A percentile compares a stretch with the other conserved stretches of the same genome.
These are phyloP conservation scores for Suhomyces kunorum DNA, from an alignment of 1,139 yeast species.

Conservation along the genomic window DNA sequence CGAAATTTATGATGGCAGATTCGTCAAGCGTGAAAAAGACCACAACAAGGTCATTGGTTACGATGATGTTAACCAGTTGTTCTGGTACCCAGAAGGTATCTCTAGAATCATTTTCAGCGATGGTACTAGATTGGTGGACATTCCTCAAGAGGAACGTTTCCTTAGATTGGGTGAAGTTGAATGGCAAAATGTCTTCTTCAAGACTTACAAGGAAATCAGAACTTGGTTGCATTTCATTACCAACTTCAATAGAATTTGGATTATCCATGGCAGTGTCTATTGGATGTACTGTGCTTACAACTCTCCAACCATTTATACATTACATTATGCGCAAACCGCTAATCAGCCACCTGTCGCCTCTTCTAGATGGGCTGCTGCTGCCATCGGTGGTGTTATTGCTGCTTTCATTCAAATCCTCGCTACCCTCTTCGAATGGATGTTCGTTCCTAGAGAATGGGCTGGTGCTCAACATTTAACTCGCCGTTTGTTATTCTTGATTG, in stretches of 20 bases:
- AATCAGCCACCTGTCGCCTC: slow-evolving; percentile 86
- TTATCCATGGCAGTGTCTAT: slow-evolving; percentile 82
- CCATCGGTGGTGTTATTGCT: slow-evolving; percentile 91
- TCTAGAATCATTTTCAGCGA: slow-evolving; percentile 89
- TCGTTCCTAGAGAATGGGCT: slow-evolving; percentile 98
- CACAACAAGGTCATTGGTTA: slow-evolving; percentile 94
- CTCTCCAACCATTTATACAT: slow-evolving; percentile 88
- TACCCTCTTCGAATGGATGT: slow-evolving; percentile 90
- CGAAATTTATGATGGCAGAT: slow-evolving; percentile 92
- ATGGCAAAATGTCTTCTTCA: slow-evolving; percentile 92
- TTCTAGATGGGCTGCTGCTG: slow-evolving; percentile 89
- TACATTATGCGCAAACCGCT: slow-evolving; percentile 76
- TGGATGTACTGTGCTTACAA: slow-evolving; percentile 96
- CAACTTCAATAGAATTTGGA: slow-evolving; percentile 98
- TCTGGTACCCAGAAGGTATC: slow-evolving; percentile 99
- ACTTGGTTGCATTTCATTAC: slow-evolving; percentile 97
- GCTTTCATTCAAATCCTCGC: slow-evolving; percentile 79
- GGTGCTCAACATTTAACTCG: slow-evolving; percentile 97
- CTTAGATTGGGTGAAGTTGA: slow-evolving; percentile 87
- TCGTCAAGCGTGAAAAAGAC: slow-evolving; percentile 95
- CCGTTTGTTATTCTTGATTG: slow-evolving; percentile 73
- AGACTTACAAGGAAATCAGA: slow-evolving; percentile 94
- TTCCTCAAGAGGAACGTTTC: slow-evolving; percentile 88
- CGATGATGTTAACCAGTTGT: slow-evolving; percentile 97
- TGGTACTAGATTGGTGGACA: slow-evolving; percentile 86